Conservation (phyloP, 345 rosid species). For the Anacardium occidentale region DNA sequence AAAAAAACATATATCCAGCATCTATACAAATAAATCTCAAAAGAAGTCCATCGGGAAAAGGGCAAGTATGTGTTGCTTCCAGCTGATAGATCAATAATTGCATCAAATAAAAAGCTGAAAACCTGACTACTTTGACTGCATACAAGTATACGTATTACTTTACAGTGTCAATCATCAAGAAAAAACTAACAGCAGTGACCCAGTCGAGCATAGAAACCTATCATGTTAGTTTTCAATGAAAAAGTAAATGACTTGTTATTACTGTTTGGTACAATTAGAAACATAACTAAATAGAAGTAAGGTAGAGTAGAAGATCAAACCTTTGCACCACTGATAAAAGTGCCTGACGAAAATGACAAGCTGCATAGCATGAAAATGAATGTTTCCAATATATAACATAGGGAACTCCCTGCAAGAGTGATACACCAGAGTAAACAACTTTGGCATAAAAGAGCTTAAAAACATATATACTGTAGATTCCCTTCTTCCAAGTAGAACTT, state of each 20-base stretch:
- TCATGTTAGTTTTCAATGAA: not conserved
- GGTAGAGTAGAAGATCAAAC: constrained; percentile 36
- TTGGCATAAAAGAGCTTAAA: not conserved
- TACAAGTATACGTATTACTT: not conserved
- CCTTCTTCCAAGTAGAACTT: constrained; percentile 12
- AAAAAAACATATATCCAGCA: constrained; percentile 10
- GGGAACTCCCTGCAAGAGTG: constrained; percentile 70
- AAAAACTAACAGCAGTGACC: constrained; percentile 2
- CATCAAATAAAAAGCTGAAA: not conserved
- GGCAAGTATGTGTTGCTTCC: not conserved
- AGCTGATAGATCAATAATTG: not conserved
- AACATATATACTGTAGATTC: not conserved
- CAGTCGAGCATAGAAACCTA: not conserved
- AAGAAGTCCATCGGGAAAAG: not conserved
- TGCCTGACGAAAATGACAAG: constrained; percentile 87
- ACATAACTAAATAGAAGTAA: not conserved
- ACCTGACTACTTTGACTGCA: not conserved
- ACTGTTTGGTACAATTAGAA: too few relatives aligned
- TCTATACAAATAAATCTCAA: constrained; percentile 7
- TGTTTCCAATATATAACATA: constrained; percentile 82
- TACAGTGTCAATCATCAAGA: not conserved
- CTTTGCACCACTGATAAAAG: constrained; percentile 78
- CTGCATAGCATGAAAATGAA: constrained; percentile 55
- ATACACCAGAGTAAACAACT: constrained; percentile 10
- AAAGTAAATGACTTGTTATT: not conserved